Base-by-base conservation (phyloP, 495 filamentous ascomycete genomes). In the Talaromyces adpressus region DNA sequence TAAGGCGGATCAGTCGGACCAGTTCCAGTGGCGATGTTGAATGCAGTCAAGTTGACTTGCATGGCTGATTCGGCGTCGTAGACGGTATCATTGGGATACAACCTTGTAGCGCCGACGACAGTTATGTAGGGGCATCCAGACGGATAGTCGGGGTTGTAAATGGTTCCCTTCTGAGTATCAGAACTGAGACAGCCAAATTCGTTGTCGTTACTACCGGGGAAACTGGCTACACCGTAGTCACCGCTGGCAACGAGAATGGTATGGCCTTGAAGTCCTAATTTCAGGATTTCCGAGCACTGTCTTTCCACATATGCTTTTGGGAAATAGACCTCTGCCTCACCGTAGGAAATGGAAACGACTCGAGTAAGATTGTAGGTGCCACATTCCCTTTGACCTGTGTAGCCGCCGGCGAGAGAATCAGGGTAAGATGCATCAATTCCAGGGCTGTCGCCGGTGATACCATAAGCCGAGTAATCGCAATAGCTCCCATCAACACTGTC, bases 21-120 rank as follows among this genome's bases (percentile, higher is more conserved):
- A 34, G 87, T 86, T 20, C 86, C 86, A 9, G 82, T 85, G 25
- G 73, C 72, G 72, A 84, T 78, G 68, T 92, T 89, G 23, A 89
- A 88, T 3, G 72, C 66, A 22, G 72, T 65, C 58, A 77, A 66
- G 65, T 80, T 67, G 62, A 75, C 72, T 64, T 82, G 71, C 67
- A 81, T 72, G 56, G 75, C 70, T 30, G 68, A 68, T 22, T 68
- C 70, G 47, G 77, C 66, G 20, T 63, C 66, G 18, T 52, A 20
- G 29, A 62, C 60, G 8, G 60, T 51, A 47, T 76, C 78, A 3
- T 70, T 71, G 8, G 66, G 41, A 0, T 74, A 71, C 14, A 85
- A 70, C 18, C 77, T 68, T 14, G 82, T 83, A 7, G 74, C 79
- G 12, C 82, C 82, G 8, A 81, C 79, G 32, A 77, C 67, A 22